A percentile compares a stretch with the other conserved stretches of the same genome.
These are phyloP conservation scores for Wolfiporia cocos DNA, from an alignment of 1,284 basidiomycete genomes.

Conservation along the genomic window DNA sequence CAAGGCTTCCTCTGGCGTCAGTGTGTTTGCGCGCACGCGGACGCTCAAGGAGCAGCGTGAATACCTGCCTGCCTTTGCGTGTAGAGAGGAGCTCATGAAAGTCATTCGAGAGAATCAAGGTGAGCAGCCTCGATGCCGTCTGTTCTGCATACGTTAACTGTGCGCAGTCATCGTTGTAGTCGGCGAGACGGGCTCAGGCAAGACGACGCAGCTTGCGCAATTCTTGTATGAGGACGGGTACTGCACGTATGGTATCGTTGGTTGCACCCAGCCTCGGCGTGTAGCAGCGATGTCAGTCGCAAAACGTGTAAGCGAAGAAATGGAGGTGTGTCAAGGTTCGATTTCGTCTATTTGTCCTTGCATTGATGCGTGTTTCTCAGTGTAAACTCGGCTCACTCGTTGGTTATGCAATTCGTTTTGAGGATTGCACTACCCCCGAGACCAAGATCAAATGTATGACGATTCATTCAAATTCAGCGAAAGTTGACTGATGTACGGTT, in stretches of 20 bases:
- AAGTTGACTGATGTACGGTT: too few relatives aligned
- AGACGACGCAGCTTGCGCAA: conserved; percentile 90
- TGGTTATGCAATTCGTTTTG: conserved; percentile 97
- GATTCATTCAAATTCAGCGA: too few relatives aligned
- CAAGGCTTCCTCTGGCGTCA: conserved; percentile 73
- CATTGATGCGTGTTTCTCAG: conserved; percentile 27
- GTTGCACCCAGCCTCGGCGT: conserved; percentile 95
- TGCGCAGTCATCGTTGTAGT: conserved; percentile 82
- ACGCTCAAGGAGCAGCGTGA: conserved; percentile 95
- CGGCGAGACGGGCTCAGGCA: conserved; percentile 94
- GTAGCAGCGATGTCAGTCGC: conserved; percentile 99
- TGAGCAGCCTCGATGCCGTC: conserved; percentile 23
- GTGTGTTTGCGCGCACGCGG: conserved; percentile 76
- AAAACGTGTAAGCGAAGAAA: conserved; percentile 97
- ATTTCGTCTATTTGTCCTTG: not conserved
- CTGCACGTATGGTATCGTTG: conserved; percentile 81
- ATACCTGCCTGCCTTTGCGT: conserved; percentile 97
- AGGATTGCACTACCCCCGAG: conserved; percentile 89
- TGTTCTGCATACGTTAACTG: not conserved
- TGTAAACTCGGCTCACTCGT: conserved; percentile 86
- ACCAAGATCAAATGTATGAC: conserved; percentile 95
- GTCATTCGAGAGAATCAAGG: conserved; percentile 95
- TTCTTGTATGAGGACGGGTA: conserved; percentile 97
- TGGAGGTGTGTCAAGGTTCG: conserved; percentile 45
- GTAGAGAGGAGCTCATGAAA: conserved; percentile 89